Base-by-base conservation (phyloP, 345 rosid species). In the Alliaria petiolata region DNA sequence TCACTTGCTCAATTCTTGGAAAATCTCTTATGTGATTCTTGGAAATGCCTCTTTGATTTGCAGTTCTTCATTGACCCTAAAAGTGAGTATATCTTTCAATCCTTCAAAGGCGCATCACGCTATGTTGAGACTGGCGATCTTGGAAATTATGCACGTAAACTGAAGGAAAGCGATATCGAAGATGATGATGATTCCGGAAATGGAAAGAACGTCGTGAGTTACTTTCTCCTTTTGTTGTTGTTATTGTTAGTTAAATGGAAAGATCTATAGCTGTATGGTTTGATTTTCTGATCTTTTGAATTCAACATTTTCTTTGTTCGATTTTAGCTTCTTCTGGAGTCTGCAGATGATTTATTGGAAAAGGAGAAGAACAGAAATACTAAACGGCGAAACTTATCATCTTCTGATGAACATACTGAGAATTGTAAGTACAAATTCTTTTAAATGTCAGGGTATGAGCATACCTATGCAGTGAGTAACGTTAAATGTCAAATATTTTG, bases 51-150 rank as follows among this genome's bases (percentile, higher is more conserved):
- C 2, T 17, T 40, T 17, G 35, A 78, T 22, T 22, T 22, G 79
- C 91, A 93, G 96, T 84, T 61, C 67, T 93, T 90, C 86, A 84
- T 76, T 39, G 96, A 89, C 81, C 96, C 98, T 76, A 82, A 75
- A 40, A 86, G 85, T 80, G 93, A 83, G 71, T 90, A 81, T 81
- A 75, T 84, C 64, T 90, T 93, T 77, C 91, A 85, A 43, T 93
- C 98, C 20, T 85, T 90, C 87, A 93, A 71, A 82, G 92, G 81
- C 49, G 97, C 89, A 10, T 79, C 70, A 78, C 86, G 89, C 26
- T 93, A 87, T 83, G 76, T 89, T 75, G 81, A 83, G 54, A 90
- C 90, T 38, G 98, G 93, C 3, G 76, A 77, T 33, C 34, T 80
- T 42, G 91, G 98, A 69, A 79, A 59, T 74, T 79, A 80, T 71